These are phyloP conservation scores for Penicillium daleae DNA, from an alignment of 495 filamentous ascomycete species.

Conservation along the genomic window DNA sequence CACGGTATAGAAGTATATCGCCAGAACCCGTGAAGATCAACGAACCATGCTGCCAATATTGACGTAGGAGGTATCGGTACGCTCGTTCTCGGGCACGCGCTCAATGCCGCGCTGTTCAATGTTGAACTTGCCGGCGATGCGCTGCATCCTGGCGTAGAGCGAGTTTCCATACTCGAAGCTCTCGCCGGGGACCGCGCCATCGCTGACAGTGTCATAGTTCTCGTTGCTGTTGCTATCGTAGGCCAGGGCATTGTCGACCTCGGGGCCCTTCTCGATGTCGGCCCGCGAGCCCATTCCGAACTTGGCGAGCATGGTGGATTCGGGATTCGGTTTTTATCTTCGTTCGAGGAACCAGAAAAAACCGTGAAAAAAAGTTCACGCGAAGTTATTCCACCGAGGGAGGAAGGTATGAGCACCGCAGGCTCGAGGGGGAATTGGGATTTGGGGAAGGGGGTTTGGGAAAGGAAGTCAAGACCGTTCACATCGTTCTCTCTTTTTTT, in stretches of 20 bases:
- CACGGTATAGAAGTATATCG: background rate
- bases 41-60: constrained; percentile 78
- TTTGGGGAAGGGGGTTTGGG: background rate
- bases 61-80: constrained; percentile 65
- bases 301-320: constrained; percentile 22
- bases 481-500: constrained; percentile 34
- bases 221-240: constrained; percentile 35
- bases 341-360: constrained; percentile 15
- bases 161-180: constrained; percentile 65
- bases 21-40: constrained; percentile 16
- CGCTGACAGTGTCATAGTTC: constrained; percentile 45
- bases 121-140: constrained; percentile 67
- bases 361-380: constrained; percentile 17
- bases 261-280: constrained; percentile 48
- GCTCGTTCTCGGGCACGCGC: constrained; percentile 74
- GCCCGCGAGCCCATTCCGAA: constrained; percentile 31
- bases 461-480: constrained; percentile 13
- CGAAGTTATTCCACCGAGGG: constrained; percentile 2
- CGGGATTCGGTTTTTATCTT: constrained; percentile 4
- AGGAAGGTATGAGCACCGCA: constrained; percentile 18
- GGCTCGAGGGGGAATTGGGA: constrained; percentile 19
- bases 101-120: constrained; percentile 83
- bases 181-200: constrained; percentile 62
- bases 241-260: constrained; percentile 34
- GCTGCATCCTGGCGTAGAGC: constrained; percentile 68